Base-by-base conservation (phyloP, 345 rosid genomes). In the Triadica sebifera region DNA sequence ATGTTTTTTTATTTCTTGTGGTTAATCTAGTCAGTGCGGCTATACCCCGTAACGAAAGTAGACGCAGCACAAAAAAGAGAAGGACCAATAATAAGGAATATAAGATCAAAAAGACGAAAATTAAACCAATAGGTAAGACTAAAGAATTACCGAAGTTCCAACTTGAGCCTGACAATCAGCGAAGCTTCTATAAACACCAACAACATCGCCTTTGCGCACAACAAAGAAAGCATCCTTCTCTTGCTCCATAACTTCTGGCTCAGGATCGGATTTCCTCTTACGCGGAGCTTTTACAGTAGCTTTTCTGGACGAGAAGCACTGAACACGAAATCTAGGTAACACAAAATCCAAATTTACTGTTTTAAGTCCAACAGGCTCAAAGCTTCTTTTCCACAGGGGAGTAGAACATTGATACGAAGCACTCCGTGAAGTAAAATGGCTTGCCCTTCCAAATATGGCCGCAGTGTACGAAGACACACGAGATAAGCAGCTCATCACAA, bases 151-250 rank as follows among this genome's bases (percentile, higher is more conserved):
- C 81, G 97, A 94, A 22, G 89, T 87, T 70, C 98, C 97, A 72
- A 85, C 85, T 87, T 95, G 99, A 74, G 94, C 89, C 69, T 85
- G 93, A 72, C 98, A 93, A 69, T 91, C 96, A 56, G 68, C 52
- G 53, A 93, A 80, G 67, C 79, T 89, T 80, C 85, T 87, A 74
- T 88, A 93, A 67, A 93, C 86, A 43, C 96, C 98, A 69, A 90
- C 89, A 50, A 88, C 55, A 65, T 93, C 94, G 77, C 98, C 97
- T 81, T 95, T 95, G 83, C 98, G 70, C 71, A 95, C 96, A 38
- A 95, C 89, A 52, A 84, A 93, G 83, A 93, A 91, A 9, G 87
- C 85, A 69, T 91, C 91, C 29, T 89, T 89, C 61, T 87, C 93
- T 56, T 82, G 76, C 25, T 84, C 85, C 83, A 74, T 79, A 70